Conservation (phyloP, 2,329 filamentous ascomycete genomes). For the Xylaria arbuscula region DNA sequence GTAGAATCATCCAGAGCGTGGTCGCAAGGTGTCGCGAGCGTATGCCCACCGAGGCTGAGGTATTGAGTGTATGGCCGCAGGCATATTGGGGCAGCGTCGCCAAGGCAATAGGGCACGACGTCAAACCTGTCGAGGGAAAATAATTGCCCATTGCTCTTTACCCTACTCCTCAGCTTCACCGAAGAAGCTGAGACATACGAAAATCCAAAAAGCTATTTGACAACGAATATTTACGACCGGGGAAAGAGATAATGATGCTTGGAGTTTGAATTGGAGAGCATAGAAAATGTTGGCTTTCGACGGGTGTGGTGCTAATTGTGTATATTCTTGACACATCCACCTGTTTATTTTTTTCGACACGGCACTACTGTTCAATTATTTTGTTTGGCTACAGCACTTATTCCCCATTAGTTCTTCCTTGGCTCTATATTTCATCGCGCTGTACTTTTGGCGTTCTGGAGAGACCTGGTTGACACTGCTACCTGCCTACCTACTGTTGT, state of each 20-base stretch:
- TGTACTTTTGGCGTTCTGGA: constrained; percentile 13
- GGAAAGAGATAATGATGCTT: constrained; percentile 20
- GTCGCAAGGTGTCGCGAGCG: constrained; percentile 68
- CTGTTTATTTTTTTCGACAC: constrained; percentile 10
- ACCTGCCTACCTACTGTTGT: constrained; percentile 17
- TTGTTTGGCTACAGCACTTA: constrained; percentile 8
- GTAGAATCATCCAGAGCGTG: constrained; percentile 71
- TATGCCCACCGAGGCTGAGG: constrained; percentile 69
- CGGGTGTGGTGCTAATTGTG: constrained; percentile 6
- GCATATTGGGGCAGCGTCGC: constrained; percentile 71
- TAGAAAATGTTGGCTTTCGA: constrained; percentile 15
- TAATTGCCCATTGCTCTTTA: neutral
- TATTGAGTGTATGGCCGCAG: constrained; percentile 66
- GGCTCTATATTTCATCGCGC: neutral
- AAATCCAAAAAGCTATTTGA: constrained; percentile 23
- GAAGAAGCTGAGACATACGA: neutral
- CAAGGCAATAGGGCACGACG: constrained; percentile 59
- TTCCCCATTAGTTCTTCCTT: constrained; percentile 6
- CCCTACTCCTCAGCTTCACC: neutral
- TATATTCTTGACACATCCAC: constrained; percentile 6
- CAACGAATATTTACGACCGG: constrained; percentile 31
- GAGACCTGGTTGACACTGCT: constrained; percentile 7
- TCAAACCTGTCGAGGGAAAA: constrained; percentile 12
- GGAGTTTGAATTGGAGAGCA: constrained; percentile 18
- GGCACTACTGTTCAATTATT: constrained; percentile 28